Evolutionary conservation across 2,329 filamentous ascomycete genomes (phyloP), one percentile per base, ranked within the genome.

Genomic region (Claviceps arundinis): DNA sequence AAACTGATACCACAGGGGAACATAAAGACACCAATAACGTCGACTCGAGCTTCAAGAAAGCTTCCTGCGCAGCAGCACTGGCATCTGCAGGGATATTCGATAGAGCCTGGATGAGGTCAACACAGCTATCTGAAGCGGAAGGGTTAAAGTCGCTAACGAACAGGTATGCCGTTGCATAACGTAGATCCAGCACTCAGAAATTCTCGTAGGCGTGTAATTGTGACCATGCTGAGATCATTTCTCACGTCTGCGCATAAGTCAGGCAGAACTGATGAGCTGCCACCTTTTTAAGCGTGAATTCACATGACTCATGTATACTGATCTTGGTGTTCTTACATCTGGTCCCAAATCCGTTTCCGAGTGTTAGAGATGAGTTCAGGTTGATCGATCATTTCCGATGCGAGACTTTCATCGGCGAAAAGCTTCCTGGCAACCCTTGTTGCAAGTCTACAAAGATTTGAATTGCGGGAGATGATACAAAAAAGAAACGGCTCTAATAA

Each of bases 1-100:
- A 85, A 7, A 75, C 78, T 47, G 83, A 79, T 38, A 85, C 76
- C 54, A 83, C 79, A 6, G 80, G 73, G 16, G 81, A 84, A 60
- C 82, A 85, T 7, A 85, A 70, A 1, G 79, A 77, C 9, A 84
- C 74, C 5, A 86, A 66, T 42, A 85, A 73, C 1, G 80, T 70
- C 0, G 80, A 82, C 64, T 86, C 82, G 4, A 82, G 68, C 57
- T 75, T 80, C 6, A 72, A 74, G 4, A 72, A 73, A 14, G 77
- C 73, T 16, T 70, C 68, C 24, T 70, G 70, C 37, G 80, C 71
- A 57, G 84, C 77, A 1, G 73, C 65, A 47, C 26, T 37, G 19
- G 80, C 69, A 44, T 81, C 79, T 44, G 74, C 73, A 1, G 75
- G 67, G 8, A 80, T 62, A 45, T 77, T 72, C 13, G 72, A 72